Evolutionary conservation across 495 filamentous ascomycete genomes (phyloP), one percentile per base, ranked within the genome.

Genomic region (Xylaria telfairii): DNA sequence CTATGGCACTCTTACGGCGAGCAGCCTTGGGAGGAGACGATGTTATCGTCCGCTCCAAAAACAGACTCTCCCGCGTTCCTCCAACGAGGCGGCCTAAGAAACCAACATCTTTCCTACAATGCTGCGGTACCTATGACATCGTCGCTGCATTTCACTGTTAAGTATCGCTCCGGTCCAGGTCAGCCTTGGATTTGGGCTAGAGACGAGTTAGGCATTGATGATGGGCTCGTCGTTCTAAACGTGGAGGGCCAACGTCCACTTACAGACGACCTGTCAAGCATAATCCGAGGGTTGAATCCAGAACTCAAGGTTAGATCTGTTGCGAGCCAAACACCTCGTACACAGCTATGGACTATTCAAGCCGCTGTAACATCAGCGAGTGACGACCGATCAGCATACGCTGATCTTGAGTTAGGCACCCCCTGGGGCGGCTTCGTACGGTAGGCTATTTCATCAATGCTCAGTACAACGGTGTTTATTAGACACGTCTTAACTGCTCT

Each of bases 181-280:
- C 63, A 88, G 75, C 71, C 80, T 1, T 97, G 94, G 93, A 89
- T 85, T 67, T 97, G 94, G 94, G 87, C 86, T 15, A 90, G 90
- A 67, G 87, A 93, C 67, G 83, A 88, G 57, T 87, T 87, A 61
- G 83, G 84, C 6, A 71, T 86, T 1, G 79, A 78, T 21, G 90
- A 96, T 74, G 93, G 93, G 5, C 82, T 89, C 41, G 76, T 95
- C 21, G 76, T 92, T 26, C 81, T 89, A 44, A 80, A 83, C 53
- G 65, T 77, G 34, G 72, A 65, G 0, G 69, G 72, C 6, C 69
- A 69, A 12, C 69, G 64, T 26, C 32, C 60, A 21, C 28, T 39
- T 4, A 47, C 59, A 24, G 78, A 86, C 0, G 84, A 87, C 12
- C 78, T 95, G 4, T 76, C 78, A 6, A 81, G 89, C 64, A 90